Conservation (phyloP, 176 grass and related monocot species). For the Musa beccarii region DNA sequence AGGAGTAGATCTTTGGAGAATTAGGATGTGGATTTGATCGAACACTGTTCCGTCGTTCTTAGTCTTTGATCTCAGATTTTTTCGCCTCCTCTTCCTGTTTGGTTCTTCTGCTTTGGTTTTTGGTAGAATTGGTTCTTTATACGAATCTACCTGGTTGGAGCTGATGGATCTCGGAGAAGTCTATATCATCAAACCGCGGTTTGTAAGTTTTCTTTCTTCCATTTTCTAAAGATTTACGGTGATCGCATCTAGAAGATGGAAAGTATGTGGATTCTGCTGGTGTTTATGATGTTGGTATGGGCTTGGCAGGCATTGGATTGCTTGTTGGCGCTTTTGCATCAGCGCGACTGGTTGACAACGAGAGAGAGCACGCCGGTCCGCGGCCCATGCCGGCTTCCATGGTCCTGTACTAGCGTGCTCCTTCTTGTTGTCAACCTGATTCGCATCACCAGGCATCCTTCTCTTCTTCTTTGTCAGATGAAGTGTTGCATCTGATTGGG, state of each 20-base stretch:
- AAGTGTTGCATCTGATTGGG: not conserved
- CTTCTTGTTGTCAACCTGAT: constrained; percentile 4
- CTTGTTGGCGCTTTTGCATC: not conserved
- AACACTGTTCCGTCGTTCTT: not conserved
- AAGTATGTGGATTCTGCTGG: not conserved
- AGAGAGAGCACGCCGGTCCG: constrained; percentile 14
- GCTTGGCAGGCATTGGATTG: not conserved
- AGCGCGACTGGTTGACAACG: constrained; percentile 6
- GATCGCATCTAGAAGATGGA: not conserved
- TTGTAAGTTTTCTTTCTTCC: not conserved
- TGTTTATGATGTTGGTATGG: not conserved
- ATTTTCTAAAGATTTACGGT: not conserved
- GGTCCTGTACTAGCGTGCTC: constrained; percentile 12
- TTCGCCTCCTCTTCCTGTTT: not conserved
- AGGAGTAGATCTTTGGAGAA: too few species aligned
- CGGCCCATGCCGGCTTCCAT: not conserved
- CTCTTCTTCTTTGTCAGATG: not conserved
- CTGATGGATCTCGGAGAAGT: not conserved
- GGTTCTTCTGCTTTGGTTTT: not conserved
- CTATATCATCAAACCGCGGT: not conserved
- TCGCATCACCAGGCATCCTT: not conserved
- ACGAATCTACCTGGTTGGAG: not conserved
- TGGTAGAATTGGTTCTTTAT: not conserved
- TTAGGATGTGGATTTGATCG: not conserved
- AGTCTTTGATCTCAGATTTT: not conserved